Conservation (phyloP, 805 yeast genomes). For the Deakozyma indianensis region DNA sequence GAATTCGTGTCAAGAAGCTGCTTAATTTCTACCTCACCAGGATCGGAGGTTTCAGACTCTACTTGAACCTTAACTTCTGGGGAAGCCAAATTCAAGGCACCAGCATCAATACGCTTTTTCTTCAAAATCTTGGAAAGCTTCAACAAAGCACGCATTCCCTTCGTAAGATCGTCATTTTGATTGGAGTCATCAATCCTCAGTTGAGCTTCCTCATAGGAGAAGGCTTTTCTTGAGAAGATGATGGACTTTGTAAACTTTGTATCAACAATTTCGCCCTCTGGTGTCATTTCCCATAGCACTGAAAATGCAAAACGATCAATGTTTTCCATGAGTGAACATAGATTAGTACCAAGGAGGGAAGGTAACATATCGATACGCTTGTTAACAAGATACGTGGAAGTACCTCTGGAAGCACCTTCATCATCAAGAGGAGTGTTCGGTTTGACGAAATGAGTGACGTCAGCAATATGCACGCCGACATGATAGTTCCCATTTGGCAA, state of each 20-base stretch:
- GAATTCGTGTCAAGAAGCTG: conserved; percentile 83
- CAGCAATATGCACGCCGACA: conserved; percentile 98
- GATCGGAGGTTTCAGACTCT: conserved; percentile 96
- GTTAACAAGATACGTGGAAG: conserved; percentile 92
- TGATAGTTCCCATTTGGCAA: conserved; percentile 90
- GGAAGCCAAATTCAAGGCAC: conserved; percentile 91
- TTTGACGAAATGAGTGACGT: conserved; percentile 93
- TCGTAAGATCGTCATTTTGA: conserved; percentile 71
- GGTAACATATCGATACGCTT: conserved; percentile 99
- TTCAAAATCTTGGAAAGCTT: conserved; percentile 70
- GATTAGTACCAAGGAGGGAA: conserved; percentile 81
- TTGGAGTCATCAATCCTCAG: conserved; percentile 66
- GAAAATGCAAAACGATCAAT: conserved; percentile 95
- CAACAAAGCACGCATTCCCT: conserved; percentile 75
- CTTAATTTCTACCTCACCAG: conserved; percentile 88
- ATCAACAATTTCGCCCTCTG: conserved; percentile 67
- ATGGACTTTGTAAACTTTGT: conserved; percentile 76
- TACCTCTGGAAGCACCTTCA: conserved; percentile 95
- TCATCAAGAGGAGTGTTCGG: conserved; percentile 82
- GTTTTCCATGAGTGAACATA: conserved; percentile 88
- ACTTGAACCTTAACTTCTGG: conserved; percentile 96
- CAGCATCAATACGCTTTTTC: conserved; percentile 78
- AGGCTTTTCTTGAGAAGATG: conserved; percentile 84
- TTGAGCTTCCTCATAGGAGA: conserved; percentile 90
- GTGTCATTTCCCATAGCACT: conserved; percentile 89